A percentile compares a stretch with the other conserved stretches of the same genome.
Evolutionary conservation across 1,284 basidiomycete genomes (phyloP).

Genomic region (Leccinum variabile): DNA sequence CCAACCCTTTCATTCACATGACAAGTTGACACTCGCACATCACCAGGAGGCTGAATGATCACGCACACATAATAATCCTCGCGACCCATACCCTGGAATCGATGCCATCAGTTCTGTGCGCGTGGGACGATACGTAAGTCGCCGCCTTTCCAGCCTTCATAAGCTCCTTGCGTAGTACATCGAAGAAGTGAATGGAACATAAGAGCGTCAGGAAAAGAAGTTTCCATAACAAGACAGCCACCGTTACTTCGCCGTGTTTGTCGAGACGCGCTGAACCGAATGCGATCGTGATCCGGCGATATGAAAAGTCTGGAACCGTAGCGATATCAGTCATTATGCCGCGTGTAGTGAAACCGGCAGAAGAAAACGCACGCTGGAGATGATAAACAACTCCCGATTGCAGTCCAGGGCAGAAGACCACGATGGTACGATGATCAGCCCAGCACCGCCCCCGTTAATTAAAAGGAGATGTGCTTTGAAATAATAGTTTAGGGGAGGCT

Average conservation of each 20-base stretch:
- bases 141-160: not conserved
- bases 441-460: no score
- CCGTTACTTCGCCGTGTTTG: not conserved
- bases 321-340: not conserved
- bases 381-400: not conserved
- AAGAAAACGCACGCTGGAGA: not conserved
- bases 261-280: not conserved
- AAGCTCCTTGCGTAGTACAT: not conserved
- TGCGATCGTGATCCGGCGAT: not conserved
- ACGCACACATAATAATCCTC: not conserved
- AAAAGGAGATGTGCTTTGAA: no score
- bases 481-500: not conserved
- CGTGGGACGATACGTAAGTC: not conserved
- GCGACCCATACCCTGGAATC: not conserved
- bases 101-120: not conserved
- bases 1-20: not conserved
- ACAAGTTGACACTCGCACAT: not conserved
- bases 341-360: not conserved
- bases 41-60: not conserved
- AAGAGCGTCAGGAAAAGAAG: not conserved
- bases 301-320: not conserved
- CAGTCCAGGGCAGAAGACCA: not conserved
- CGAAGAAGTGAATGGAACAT: not conserved
- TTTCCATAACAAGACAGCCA: not conserved
- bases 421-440: no score